These are phyloP conservation scores for Nematocida minor DNA, from an alignment of 371 early-diverging fungal genomes.

Conservation along the genomic window DNA sequence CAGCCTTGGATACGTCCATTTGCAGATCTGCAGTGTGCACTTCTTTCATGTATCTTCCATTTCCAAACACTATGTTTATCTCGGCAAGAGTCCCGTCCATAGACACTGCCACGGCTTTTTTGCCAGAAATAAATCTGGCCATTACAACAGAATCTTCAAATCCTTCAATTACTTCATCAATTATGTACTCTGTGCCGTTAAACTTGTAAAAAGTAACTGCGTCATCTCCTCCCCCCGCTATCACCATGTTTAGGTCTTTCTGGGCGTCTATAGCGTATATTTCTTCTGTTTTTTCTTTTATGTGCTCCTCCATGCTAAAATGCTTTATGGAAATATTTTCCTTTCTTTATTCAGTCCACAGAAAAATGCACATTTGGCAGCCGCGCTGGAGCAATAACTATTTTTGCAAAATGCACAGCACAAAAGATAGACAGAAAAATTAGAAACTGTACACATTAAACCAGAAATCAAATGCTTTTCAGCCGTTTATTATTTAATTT, in stretches of 20 bases:
- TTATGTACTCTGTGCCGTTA: not conserved
- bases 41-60: not conserved
- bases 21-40: not conserved
- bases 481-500: constrained; percentile 29
- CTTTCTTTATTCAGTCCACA: too few species aligned
- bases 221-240: constrained; percentile 41
- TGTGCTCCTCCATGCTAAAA: not conserved
- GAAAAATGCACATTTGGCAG: too few species aligned
- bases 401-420: too few species aligned
- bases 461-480: too few species aligned
- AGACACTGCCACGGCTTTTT: constrained; percentile 24
- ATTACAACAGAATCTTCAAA: constrained; percentile 45
- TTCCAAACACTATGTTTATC: not conserved
- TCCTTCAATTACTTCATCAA: constrained; percentile 40
- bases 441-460: too few species aligned
- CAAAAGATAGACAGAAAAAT: too few species aligned
- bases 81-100: constrained; percentile 35
- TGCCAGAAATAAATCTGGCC: not conserved
- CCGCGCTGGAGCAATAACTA: too few species aligned
- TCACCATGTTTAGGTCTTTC: constrained; percentile 16
- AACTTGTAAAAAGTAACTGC: constrained; percentile 6
- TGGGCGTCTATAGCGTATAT: constrained; percentile 12
- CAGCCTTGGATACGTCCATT: constrained; percentile 16
- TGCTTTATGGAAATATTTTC: not conserved
- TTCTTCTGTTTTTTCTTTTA: constrained; percentile 37